phyloP scores from a whole-genome alignment of 169 alveolate species.

The Perkinsus chesapeaki region DNA sequence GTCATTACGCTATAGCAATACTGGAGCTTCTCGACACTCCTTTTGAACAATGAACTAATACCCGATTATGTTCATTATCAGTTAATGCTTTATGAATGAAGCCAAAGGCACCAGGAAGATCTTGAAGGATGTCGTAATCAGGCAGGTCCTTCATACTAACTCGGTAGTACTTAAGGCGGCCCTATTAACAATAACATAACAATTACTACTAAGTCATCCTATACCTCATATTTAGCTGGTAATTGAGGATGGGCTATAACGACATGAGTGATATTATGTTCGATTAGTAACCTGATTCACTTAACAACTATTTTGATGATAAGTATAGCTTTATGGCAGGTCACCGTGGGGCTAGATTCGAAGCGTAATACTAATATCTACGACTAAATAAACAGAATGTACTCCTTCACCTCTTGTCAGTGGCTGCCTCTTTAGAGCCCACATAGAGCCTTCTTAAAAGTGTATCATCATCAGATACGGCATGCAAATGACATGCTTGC shows the following conservation, averaged over 20 bases:
- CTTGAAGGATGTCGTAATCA: neutral
- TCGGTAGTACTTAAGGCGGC: neutral
- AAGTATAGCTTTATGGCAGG: too few species aligned
- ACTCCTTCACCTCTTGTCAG: neutral
- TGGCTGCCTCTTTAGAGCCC: neutral
- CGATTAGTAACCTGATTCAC: neutral
- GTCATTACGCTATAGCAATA: neutral
- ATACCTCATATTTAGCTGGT: neutral
- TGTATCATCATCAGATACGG: neutral
- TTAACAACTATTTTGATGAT: too few species aligned
- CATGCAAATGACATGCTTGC: neutral
- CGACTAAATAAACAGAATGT: neutral
- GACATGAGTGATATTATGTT: neutral
- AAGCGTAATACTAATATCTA: neutral
- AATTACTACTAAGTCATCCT: neutral
- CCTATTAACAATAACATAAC: neutral
- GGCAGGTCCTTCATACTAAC: neutral
- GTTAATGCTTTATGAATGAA: neutral
- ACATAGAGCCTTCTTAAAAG: neutral
- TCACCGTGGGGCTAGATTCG: too few species aligned
- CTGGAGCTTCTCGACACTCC: neutral
- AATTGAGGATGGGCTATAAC: neutral
- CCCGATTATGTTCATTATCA: neutral
- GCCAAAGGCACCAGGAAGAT: neutral
- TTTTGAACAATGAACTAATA: neutral